Evolutionary conservation across 495 filamentous ascomycete genomes (phyloP).

Genomic region (Xylaria telfairii): DNA sequence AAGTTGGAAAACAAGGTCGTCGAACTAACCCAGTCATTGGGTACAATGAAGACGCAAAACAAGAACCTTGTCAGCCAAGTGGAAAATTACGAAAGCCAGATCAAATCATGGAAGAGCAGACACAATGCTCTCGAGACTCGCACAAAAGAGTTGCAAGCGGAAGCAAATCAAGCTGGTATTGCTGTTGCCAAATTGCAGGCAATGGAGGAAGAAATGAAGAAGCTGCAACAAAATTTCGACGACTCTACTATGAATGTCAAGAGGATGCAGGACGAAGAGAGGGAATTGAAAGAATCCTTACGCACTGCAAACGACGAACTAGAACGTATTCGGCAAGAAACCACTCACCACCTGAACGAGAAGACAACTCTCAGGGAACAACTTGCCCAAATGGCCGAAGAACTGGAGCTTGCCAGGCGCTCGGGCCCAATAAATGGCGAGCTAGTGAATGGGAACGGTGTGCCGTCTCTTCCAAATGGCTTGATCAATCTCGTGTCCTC

Average conservation of each 20-base stretch:
- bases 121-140: slow-evolving; percentile 91
- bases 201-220: slow-evolving; percentile 94
- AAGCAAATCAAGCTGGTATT: slow-evolving; percentile 98
- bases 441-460: slow-evolving; percentile 66
- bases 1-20: slow-evolving; percentile 99
- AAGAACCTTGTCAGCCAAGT: slow-evolving; percentile 86
- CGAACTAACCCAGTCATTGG: slow-evolving; percentile 92
- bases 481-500: slow-evolving; percentile 96
- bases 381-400: slow-evolving; percentile 86
- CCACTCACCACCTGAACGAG: slow-evolving; percentile 76
- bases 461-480: slow-evolving; percentile 66
- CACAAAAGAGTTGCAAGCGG: slow-evolving; percentile 89
- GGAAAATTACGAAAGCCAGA: slow-evolving; percentile 93
- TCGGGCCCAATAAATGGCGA: slow-evolving; percentile 69
- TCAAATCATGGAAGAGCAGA: slow-evolving; percentile 91
- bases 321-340: slow-evolving; percentile 72
- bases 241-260: slow-evolving; percentile 88
- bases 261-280: slow-evolving; percentile 91
- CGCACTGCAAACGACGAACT: slow-evolving; percentile 77
- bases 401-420: slow-evolving; percentile 85
- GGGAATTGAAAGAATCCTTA: slow-evolving; percentile 77
- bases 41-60: slow-evolving; percentile 91
- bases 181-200: slow-evolving; percentile 83
- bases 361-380: slow-evolving; percentile 85
- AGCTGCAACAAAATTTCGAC: slow-evolving; percentile 82